Base-by-base conservation (phyloP, 2,329 filamentous ascomycete species). In the Aspergillus luchuensis region DNA sequence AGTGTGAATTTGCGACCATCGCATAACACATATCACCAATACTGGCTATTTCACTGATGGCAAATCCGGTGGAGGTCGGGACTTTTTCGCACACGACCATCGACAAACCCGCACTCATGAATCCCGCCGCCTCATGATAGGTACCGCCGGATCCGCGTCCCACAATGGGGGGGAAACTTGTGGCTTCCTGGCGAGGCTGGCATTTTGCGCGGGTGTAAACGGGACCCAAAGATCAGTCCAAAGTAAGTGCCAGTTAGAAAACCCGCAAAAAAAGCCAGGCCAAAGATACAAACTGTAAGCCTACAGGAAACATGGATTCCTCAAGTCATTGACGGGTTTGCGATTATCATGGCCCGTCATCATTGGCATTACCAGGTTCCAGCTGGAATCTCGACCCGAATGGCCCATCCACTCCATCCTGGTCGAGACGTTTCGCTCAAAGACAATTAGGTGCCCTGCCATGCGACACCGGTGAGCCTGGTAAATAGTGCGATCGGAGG, bases 91-190 rank as follows among this genome's bases (percentile, higher is more conserved):
- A 56, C 55, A 51, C 55, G 56, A 51, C 53, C 51, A 61, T 62
- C 59, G 64, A 62, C 63, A 62, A 64, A 65, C 53, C 61, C 60
- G 66, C 58, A 61, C 58, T 63, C 61, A 58, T 61, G 58, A 62
- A 62, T 60, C 62, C 60, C 65, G 64, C 61, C 59, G 63, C 52
- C 61, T 64, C 60, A 66, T 71, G 64, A 67, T 71, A 67, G 69
- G 67, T 67, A 72, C 70, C 70, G 70, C 71, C 70, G 64, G 67
- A 70, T 71, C 70, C 70, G 69, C 65, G 68, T 69, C 69, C 69
- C 69, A 71, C 68, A 67, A 59, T 63, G 54, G 56, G 54, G 56
- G 61, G 59, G 58, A 55, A 57, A 58, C 56, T 62, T 55, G 68
- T 67, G 68, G 68, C 67, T 70, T 71, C 67, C 65, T 62, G 62